Conservation (phyloP, 192 early-diverging fungal genomes). For the Dissophora globulifera region DNA sequence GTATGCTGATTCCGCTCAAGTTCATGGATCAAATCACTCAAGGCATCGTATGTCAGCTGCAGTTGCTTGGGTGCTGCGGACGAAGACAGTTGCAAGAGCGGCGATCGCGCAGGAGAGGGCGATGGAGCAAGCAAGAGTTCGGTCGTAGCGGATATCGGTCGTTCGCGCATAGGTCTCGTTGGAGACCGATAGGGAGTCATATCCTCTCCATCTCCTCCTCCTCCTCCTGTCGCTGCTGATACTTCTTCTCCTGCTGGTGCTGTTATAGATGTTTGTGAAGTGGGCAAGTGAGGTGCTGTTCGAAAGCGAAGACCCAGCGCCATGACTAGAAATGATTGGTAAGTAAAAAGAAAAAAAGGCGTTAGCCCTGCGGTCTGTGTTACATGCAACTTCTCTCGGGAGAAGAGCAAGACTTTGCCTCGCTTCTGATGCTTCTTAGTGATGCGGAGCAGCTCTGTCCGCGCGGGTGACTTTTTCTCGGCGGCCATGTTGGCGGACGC, state of each 20-base stretch:
- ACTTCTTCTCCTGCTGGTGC: not conserved
- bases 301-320: slow-evolving; percentile 6
- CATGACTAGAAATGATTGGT: not conserved
- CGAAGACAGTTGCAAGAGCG: not conserved
- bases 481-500: not conserved
- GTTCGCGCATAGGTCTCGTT: no score
- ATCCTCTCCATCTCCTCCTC: no score
- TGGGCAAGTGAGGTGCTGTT: not conserved
- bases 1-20: slow-evolving; percentile 5
- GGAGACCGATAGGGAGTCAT: not conserved
- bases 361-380: no score
- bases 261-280: not conserved
- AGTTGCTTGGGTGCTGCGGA: slow-evolving; percentile 5
- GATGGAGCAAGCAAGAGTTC: no score
- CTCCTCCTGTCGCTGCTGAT: not conserved
- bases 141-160: no score
- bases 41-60: slow-evolving; percentile 9
- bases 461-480: slow-evolving; percentile 1
- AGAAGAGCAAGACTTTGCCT: slow-evolving; percentile 1
- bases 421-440: slow-evolving; percentile 21
- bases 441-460: slow-evolving; percentile 21
- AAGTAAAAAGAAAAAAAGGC: no score
- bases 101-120: no score
- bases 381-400: no score
- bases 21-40: slow-evolving; percentile 1